Base-by-base conservation (phyloP, 2,329 filamentous ascomycete genomes). In the Waltergamsia citrina region DNA sequence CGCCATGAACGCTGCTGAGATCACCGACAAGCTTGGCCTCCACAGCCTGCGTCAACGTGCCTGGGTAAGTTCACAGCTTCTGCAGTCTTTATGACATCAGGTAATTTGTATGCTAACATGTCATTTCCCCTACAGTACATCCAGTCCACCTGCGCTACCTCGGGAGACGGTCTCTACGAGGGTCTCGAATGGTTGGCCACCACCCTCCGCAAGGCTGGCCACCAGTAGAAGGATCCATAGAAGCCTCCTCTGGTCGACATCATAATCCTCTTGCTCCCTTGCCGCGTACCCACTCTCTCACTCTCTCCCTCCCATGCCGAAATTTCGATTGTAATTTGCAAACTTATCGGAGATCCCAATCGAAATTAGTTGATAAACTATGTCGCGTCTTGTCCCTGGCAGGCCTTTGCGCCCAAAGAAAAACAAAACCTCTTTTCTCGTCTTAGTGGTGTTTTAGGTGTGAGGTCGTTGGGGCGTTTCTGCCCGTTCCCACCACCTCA, bases 1-100 rank as follows among this genome's bases (percentile, higher is more conserved):
- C 61, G 92, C 92, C 67, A 96, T 96, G 92, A 95, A 94, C 69
- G 90, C 92, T 56, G 90, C 92, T 59, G 92, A 98, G 74, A 96
- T 98, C 66, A 98, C 92, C 65, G 90, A 98, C 73, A 95, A 96
- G 81, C 86, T 98, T 65, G 92, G 92, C 60, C 87, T 98, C 56
- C 90, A 96, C 81, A 93, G 85, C 71, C 75, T 98, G 77, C 86
- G 87, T 77, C 86, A 94, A 74, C 88, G 92, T 65, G 84, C 86
- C 56, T 98, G 92, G 92, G 92, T 98, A 88, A 63, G 87, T 70
- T 25, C 8, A 16, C 9, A 17, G 5, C 27, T 11, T 10, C 44
- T 29, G 41, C n/a, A n/a, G n/a, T n/a, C n/a, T n/a, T n/a, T n/a
- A n/a, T n/a, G n/a, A n/a, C n/a, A n/a, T n/a, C n/a, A n/a, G n/a